phyloP scores from a whole-genome alignment of 306 rosid species.

The Casuarina cunninghamiana region DNA sequence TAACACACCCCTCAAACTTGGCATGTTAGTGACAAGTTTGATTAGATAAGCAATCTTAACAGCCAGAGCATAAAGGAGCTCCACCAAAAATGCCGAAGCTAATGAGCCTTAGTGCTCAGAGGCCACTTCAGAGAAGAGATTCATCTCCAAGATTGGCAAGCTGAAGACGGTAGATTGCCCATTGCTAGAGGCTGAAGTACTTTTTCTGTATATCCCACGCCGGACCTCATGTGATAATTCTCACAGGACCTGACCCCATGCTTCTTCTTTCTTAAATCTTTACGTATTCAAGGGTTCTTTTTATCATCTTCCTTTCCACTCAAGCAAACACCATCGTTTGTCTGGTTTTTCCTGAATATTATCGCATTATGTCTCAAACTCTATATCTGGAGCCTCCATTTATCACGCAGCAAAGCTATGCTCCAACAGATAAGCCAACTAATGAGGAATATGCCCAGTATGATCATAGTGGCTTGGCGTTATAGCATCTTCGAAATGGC shows the following conservation, averaged over 20 bases:
- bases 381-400: neutral
- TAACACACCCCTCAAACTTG: too few relatives aligned
- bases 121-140: slow-evolving; percentile 29
- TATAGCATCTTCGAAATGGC: neutral
- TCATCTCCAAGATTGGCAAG: slow-evolving; percentile 29
- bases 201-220: slow-evolving; percentile 18
- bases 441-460: neutral
- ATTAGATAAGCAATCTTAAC: too few relatives aligned
- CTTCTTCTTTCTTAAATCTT: neutral
- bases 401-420: neutral
- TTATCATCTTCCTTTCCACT: neutral
- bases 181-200: slow-evolving; percentile 24
- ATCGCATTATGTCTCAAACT: neutral
- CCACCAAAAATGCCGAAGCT: slow-evolving; percentile 20
- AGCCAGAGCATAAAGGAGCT: slow-evolving; percentile 36
- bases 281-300: neutral
- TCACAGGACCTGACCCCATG: neutral
- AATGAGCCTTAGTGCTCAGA: slow-evolving; percentile 8
- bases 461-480: neutral
- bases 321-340: neutral
- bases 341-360: neutral
- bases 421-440: neutral
- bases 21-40: too few relatives aligned
- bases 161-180: slow-evolving; percentile 15
- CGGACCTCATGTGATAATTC: slow-evolving; percentile 17